phyloP scores from a whole-genome alignment of 345 rosid species.

The Physaria fendleri region DNA sequence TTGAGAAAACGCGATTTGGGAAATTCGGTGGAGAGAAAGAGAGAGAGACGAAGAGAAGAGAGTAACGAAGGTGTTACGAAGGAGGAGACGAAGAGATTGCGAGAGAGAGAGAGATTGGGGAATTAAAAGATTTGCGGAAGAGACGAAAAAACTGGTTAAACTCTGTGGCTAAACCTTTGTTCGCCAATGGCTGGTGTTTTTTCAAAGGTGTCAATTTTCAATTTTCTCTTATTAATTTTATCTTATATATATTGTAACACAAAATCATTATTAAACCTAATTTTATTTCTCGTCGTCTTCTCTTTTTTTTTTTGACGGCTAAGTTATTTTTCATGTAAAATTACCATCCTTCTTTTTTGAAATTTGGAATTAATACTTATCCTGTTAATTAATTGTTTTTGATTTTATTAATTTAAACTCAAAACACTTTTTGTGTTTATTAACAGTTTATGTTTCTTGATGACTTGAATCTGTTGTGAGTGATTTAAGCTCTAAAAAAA shows the following conservation, averaged over 20 bases:
- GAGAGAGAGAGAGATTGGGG: background rate
- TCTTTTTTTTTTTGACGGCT: slow-evolving; percentile 7
- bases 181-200: slow-evolving; percentile 22
- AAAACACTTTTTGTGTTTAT: background rate
- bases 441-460: background rate
- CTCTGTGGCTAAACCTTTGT: slow-evolving; percentile 26
- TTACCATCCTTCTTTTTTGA: no score
- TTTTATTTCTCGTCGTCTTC: background rate
- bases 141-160: slow-evolving; percentile 16
- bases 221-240: background rate
- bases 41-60: slow-evolving; percentile 1
- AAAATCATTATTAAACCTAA: background rate
- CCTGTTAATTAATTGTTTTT: background rate
- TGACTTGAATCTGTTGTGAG: background rate
- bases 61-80: background rate
- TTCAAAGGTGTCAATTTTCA: slow-evolving; percentile 6
- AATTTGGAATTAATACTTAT: no score
- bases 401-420: background rate
- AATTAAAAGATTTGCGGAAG: slow-evolving; percentile 1
- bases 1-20: background rate
- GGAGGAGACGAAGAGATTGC: background rate
- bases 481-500: background rate
- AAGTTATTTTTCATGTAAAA: slow-evolving; percentile 5
- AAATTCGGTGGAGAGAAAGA: background rate
- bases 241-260: background rate